Evolutionary conservation across 1,284 basidiomycete species (phyloP), one percentile per base, ranked within the genome.

Genomic region (Earliella scabrosa): DNA sequence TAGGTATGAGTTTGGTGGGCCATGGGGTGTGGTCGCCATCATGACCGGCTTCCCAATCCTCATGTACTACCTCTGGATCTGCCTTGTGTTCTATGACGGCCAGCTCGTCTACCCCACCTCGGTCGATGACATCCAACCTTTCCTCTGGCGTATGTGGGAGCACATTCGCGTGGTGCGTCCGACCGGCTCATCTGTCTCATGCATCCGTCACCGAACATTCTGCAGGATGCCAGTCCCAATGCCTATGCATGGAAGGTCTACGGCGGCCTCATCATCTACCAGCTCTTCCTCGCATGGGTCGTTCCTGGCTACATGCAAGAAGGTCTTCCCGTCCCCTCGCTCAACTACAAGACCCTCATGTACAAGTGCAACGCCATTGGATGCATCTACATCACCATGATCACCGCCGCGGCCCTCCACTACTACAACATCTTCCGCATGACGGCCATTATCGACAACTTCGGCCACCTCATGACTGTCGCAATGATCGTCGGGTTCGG

Each of bases 21-120:
- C 97, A 40, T 80, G 82, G 75, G 97, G 97, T 45, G 94, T 96
- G 39, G 76, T 87, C 10, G 91, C 90, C 27, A 98, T 99, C 80
- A 99, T 99, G 92, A 81, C 89, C 27, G 87, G 92, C 50, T 99
- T 99, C 74, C 97, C 97, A 0, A 73, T 88, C 35, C 81, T 93
- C 60, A 94, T 95, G 96, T 98, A 98, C 76, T 99, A 99, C 77
- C 86, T 99, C 64, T 98, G 95, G 93, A 94, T 95, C 64, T 99
- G 97, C 69, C 82, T 98, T 36, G 95, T 92, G 86, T 97, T 95
- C 75, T 96, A 98, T 72, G 90, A 98, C 64, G 97, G 97, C 50
- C 81, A 83, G 65, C 78, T 97, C 39, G 86, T 92, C n/a, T 76
- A 83, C 63, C 95, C 95, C 0, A 77, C 75, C 29, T 90, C 91